phyloP scores from a whole-genome alignment of 257 asterid species.

The Asclepias syriaca region DNA sequence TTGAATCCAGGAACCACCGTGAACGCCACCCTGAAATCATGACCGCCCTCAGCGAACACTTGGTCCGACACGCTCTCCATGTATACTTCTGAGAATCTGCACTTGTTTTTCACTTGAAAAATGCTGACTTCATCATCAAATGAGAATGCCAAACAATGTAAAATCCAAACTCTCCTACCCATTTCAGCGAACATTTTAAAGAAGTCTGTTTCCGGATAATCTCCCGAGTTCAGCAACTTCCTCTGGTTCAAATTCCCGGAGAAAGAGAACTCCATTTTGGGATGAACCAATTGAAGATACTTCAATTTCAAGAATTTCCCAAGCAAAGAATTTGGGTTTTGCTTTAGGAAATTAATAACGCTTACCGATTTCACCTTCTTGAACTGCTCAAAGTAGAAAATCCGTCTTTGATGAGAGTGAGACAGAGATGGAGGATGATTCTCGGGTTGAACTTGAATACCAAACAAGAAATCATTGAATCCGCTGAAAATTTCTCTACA shows the following conservation, averaged over 20 bases:
- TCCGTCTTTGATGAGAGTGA: constrained; percentile 30
- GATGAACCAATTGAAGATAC: constrained; percentile 76
- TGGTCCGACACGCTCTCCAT: constrained; percentile 84
- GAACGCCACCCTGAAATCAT: constrained; percentile 58
- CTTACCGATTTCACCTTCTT: constrained; percentile 44
- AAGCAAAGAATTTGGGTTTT: constrained; percentile 46
- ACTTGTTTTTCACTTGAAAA: constrained; percentile 47
- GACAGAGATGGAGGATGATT: constrained; percentile 23
- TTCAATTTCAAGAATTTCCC: constrained; percentile 67
- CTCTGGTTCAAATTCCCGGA: constrained; percentile 82
- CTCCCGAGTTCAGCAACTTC: constrained; percentile 65
- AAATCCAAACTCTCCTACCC: constrained; percentile 87
- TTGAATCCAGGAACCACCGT: constrained; percentile 93
- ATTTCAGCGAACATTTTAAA: constrained; percentile 78
- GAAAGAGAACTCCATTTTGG: constrained; percentile 89
- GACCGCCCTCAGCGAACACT: constrained; percentile 40
- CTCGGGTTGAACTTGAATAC: constrained; percentile 18
- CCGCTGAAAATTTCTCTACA: constrained; percentile 71
- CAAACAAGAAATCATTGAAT: constrained; percentile 41
- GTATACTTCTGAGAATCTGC: constrained; percentile 68
- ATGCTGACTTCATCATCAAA: constrained; percentile 48
- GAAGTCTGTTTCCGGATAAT: constrained; percentile 77
- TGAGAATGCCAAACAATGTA: constrained; percentile 65
- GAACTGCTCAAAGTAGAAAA: constrained; percentile 55
- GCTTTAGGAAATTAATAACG: constrained; percentile 45